Percentiles rank a stretch among this genome's conserved stretches.
phyloP scores from a whole-genome alignment of 164 flowering plant species.

The Vitis rotundifolia region DNA sequence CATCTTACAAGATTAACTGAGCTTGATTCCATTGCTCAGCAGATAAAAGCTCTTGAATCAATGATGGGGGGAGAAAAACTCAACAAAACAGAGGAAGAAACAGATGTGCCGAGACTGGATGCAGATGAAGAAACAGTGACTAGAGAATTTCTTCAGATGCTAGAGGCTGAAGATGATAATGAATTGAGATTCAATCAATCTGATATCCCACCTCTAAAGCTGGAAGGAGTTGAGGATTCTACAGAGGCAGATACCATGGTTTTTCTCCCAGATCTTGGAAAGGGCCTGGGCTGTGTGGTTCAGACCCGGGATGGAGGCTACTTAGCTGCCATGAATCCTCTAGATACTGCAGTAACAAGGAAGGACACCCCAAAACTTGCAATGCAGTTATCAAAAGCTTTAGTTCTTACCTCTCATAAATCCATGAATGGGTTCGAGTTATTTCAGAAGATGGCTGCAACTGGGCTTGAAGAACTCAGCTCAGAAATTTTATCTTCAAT shows the following conservation, averaged over 20 bases:
- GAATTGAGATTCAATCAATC: constrained; percentile 23
- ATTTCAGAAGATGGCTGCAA: constrained; percentile 68
- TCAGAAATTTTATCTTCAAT: constrained; percentile 52
- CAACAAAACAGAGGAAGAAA: constrained; percentile 42
- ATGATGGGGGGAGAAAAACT: constrained; percentile 54
- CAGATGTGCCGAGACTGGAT: constrained; percentile 58
- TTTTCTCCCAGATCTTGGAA: constrained; percentile 77
- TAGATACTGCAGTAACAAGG: constrained; percentile 44
- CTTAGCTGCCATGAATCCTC: constrained; percentile 78
- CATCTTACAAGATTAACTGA: constrained; percentile 59
- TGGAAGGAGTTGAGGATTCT: constrained; percentile 31
- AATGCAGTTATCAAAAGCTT: constrained; percentile 80
- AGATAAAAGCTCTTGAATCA: constrained; percentile 87
- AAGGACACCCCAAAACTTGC: constrained; percentile 87
- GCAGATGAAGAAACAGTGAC: constrained; percentile 93
- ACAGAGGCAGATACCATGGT: constrained; percentile 39
- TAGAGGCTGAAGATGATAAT: constrained; percentile 60
- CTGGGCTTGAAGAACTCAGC: constrained; percentile 63
- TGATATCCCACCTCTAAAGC: constrained; percentile 26
- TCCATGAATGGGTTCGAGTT: constrained; percentile 63
- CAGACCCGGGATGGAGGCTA: constrained; percentile 94
- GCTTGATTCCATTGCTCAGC: constrained; percentile 85
- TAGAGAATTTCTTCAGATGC: constrained; percentile 83
- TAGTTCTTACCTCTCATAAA: constrained; percentile 43
- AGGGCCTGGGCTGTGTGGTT: constrained; percentile 80